Percentiles rank a stretch among this genome's conserved stretches.
phyloP scores from a whole-genome alignment of 768 basidiomycete species.

The Naematelia encephala region DNA sequence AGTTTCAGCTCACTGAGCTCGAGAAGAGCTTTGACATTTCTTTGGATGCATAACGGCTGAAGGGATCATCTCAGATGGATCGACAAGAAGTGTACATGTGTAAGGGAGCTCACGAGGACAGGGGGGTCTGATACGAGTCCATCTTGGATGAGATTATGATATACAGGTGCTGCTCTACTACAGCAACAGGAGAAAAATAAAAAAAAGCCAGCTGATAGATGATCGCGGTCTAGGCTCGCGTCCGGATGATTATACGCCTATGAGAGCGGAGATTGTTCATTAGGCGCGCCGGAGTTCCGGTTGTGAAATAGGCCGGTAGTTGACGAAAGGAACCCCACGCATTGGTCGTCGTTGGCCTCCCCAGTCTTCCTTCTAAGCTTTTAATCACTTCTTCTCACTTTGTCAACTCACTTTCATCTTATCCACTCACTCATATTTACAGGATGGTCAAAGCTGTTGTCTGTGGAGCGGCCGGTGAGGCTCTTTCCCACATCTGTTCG shows the following conservation, averaged over 20 bases:
- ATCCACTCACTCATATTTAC: slow-evolving; percentile 7
- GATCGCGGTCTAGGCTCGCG: too few species aligned
- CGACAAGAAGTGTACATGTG: not conserved
- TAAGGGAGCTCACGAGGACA: slow-evolving; percentile 45
- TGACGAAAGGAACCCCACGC: too few species aligned
- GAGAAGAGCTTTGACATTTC: slow-evolving; percentile 98
- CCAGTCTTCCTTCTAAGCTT: too few species aligned
- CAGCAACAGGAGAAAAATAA: too few species aligned
- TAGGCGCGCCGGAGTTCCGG: too few species aligned
- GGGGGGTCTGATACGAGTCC: slow-evolving; percentile 52
- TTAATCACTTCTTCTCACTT: slow-evolving; percentile 3
- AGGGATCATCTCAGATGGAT: slow-evolving; percentile 2
- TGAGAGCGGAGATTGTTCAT: too few species aligned
- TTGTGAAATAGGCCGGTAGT: too few species aligned
- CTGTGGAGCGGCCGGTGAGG: slow-evolving; percentile 85
- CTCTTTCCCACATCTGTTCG: not conserved
- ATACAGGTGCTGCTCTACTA: not conserved
- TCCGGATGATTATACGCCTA: too few species aligned
- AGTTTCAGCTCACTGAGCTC: slow-evolving; percentile 62
- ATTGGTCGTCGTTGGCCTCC: not conserved
- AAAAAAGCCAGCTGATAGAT: not conserved
- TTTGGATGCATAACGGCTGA: slow-evolving; percentile 96
- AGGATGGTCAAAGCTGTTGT: slow-evolving; percentile 82
- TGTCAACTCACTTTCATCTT: not conserved
- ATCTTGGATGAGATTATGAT: slow-evolving; percentile 18